Conservation (phyloP, 2,329 filamentous ascomycete species). For the Xylaria sp. region DNA sequence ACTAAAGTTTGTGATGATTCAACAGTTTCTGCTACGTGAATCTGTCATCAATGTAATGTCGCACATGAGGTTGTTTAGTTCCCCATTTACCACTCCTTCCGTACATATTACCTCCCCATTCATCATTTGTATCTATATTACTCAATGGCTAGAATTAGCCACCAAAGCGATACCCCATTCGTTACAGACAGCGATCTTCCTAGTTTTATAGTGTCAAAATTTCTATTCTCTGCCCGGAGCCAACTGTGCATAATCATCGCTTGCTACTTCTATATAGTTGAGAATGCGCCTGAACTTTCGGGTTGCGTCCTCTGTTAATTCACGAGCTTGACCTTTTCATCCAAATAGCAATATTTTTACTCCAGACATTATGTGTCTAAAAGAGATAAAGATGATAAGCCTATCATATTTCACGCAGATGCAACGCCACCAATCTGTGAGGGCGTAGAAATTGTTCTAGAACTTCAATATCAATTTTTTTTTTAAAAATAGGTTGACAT, state of each 20-base stretch:
- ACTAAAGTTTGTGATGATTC: slow-evolving; percentile 12
- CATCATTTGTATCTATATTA: slow-evolving; percentile 9
- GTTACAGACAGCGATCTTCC: neutral
- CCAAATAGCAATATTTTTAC: neutral
- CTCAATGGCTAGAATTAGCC: neutral
- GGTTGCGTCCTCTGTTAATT: neutral
- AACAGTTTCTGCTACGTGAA: slow-evolving; percentile 7
- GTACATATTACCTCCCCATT: slow-evolving; percentile 10
- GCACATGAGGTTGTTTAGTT: slow-evolving; percentile 13
- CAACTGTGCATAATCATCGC: neutral
- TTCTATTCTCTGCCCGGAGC: neutral
- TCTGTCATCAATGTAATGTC: slow-evolving; percentile 16
- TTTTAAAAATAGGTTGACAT: neutral
- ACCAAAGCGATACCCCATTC: slow-evolving; percentile 19
- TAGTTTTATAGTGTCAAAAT: neutral
- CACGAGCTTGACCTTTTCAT: neutral
- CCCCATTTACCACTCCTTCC: neutral
- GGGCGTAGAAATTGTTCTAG: neutral
- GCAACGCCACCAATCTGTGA: too few species aligned
- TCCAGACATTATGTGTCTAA: neutral
- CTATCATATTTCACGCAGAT: neutral
- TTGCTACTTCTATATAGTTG: neutral
- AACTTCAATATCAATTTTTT: neutral
- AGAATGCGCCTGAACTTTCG: neutral
- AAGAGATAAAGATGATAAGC: neutral